Conservation (phyloP, 2,329 filamentous ascomycete genomes). For the Sordariomycetes sp. region DNA sequence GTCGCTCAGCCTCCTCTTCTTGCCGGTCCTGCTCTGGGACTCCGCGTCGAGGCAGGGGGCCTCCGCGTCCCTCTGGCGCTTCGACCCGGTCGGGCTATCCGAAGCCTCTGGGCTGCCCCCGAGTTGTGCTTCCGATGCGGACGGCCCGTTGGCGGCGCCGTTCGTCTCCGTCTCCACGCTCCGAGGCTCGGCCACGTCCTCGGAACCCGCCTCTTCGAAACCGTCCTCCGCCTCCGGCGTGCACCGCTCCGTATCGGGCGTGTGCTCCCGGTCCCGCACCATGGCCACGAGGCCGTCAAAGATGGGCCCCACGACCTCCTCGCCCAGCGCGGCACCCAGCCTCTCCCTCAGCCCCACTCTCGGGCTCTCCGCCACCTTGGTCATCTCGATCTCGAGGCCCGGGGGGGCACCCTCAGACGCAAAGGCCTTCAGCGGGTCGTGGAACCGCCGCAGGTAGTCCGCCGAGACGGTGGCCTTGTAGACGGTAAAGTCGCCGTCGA, state of each 20-base stretch:
- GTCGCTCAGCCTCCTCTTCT: background rate
- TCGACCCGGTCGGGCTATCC: background rate
- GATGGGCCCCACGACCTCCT: slow-evolving; percentile 34
- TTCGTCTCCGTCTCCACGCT: background rate
- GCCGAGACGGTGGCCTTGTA: slow-evolving; percentile 39
- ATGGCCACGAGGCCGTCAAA: slow-evolving; percentile 18
- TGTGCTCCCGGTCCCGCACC: background rate
- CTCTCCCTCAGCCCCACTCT: slow-evolving; percentile 43
- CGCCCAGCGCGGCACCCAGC: slow-evolving; percentile 39
- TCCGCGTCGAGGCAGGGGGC: background rate
- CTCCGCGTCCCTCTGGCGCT: background rate
- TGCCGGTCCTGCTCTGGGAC: background rate
- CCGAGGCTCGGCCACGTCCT: background rate
- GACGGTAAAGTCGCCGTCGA: slow-evolving; percentile 37
- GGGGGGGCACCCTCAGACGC: slow-evolving; percentile 7
- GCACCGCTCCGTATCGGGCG: background rate
- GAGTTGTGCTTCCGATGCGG: background rate
- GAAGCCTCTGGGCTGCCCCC: background rate
- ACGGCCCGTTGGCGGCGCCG: background rate
- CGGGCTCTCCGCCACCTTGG: slow-evolving; percentile 41
- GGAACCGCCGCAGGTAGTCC: slow-evolving; percentile 37
- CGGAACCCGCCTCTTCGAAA: background rate
- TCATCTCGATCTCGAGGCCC: slow-evolving; percentile 34
- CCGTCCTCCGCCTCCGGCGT: background rate
- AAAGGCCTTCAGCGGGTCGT: slow-evolving; percentile 22